These are phyloP conservation scores for Carex cristatella DNA, from an alignment of 176 grass and related monocot genomes.

Conservation along the genomic window DNA sequence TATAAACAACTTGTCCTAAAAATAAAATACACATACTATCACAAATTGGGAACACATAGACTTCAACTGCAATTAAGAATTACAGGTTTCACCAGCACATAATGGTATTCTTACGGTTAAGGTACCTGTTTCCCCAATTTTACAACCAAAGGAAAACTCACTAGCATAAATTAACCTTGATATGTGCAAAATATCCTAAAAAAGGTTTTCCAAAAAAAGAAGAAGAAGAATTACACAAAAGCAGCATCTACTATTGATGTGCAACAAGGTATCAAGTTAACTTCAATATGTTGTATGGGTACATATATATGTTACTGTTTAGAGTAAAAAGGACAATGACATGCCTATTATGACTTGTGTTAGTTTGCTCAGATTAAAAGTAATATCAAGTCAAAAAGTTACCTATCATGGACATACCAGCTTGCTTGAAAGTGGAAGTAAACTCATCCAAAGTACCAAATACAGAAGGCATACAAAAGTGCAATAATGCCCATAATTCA, in stretches of 20 bases:
- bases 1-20: not conserved
- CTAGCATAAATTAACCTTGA: not conserved
- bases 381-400: slow-evolving; percentile 6
- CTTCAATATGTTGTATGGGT: not conserved
- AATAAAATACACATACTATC: not conserved
- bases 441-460: slow-evolving; percentile 72
- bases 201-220: too few relatives aligned
- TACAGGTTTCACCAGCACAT: not conserved
- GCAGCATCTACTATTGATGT: not conserved
- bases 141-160: not conserved
- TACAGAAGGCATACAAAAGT: slow-evolving; percentile 89
- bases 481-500: slow-evolving; percentile 91
- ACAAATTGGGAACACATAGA: not conserved
- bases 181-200: not conserved
- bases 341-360: not conserved
- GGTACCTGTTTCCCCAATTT: not conserved
- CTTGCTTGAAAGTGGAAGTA: slow-evolving; percentile 67
- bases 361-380: not conserved
- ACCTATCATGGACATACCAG: slow-evolving; percentile 51
- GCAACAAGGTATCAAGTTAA: not conserved
- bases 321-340: not conserved
- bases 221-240: too few relatives aligned
- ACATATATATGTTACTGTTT: not conserved
- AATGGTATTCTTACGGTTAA: not conserved
- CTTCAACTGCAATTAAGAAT: not conserved